phyloP scores from a whole-genome alignment of 2,329 filamentous ascomycete genomes.

The Exophiala bonariae region DNA sequence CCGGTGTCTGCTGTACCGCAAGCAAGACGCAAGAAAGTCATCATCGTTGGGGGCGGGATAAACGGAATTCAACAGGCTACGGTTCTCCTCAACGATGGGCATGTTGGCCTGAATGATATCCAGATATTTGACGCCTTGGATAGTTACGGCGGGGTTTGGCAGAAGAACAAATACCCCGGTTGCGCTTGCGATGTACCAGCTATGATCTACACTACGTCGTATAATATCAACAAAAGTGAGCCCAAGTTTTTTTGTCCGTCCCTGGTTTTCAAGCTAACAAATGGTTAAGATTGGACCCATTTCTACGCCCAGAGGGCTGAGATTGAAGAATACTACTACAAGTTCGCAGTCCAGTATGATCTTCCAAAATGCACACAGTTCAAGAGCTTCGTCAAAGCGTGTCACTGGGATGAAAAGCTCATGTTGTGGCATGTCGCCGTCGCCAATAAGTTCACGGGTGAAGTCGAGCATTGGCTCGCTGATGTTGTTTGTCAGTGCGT shows the following conservation, averaged over 20 bases:
- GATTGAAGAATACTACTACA: conserved; percentile 10
- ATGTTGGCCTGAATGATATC: conserved; percentile 5
- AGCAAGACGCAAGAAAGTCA: conserved; percentile 6
- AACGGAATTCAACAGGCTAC: conserved; percentile 10
- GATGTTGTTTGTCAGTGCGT: conserved; percentile 14
- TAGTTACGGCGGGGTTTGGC: conserved; percentile 13
- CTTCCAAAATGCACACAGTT: conserved; percentile 11
- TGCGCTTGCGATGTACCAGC: conserved; percentile 19
- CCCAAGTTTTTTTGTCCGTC: background rate
- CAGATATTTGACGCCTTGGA: conserved; percentile 12
- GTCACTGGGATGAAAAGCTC: conserved; percentile 14
- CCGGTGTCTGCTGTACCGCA: no score
- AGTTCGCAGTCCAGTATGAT: conserved; percentile 6
- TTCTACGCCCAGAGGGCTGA: conserved; percentile 10
- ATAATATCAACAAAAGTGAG: conserved; percentile 18
- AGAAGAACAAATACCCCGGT: conserved; percentile 16
- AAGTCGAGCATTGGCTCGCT: conserved; percentile 13
- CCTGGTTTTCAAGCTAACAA: no score
- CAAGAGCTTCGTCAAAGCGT: conserved; percentile 10
- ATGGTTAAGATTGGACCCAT: conserved; percentile 8
- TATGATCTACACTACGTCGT: conserved; percentile 18
- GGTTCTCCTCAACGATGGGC: conserved; percentile 3
- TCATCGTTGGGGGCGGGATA: conserved; percentile 11
- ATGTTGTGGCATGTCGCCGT: conserved; percentile 15
- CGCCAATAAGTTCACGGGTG: conserved; percentile 5